Percentiles rank a stretch among this genome's conserved stretches.
phyloP scores from a whole-genome alignment of 768 basidiomycete genomes.

The Kwoniella botswanensis region DNA sequence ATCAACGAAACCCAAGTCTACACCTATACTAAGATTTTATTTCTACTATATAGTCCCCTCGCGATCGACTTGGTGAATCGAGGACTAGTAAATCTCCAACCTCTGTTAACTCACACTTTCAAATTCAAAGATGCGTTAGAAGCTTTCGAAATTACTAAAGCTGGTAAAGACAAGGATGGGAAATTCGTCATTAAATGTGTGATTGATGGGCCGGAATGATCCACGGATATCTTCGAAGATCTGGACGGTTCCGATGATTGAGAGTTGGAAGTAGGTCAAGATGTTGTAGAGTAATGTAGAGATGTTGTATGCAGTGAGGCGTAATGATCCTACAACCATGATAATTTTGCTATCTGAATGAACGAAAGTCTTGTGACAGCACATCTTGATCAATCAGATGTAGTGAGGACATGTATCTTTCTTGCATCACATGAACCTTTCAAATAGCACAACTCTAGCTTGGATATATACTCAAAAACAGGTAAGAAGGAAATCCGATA shows the following conservation, averaged over 20 bases:
- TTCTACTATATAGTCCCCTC: constrained; percentile 66
- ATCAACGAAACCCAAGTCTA: too few relatives aligned
- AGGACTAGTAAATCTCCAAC: constrained; percentile 82
- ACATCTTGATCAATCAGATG: too few relatives aligned
- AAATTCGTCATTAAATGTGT: constrained; percentile 87
- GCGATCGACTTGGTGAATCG: constrained; percentile 81
- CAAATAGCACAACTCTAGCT: too few relatives aligned
- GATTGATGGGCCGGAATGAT: constrained; percentile 64
- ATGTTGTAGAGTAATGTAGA: background rate
- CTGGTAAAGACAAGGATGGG: constrained; percentile 82
- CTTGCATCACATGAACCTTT: too few relatives aligned
- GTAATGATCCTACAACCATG: too few relatives aligned
- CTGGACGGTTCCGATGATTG: background rate
- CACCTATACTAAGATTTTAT: constrained; percentile 28
- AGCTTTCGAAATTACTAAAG: constrained; percentile 81
- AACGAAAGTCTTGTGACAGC: too few relatives aligned
- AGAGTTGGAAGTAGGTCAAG: background rate
- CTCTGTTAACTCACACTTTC: constrained; percentile 86
- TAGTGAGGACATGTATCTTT: too few relatives aligned
- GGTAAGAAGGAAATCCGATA: background rate
- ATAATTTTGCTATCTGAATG: too few relatives aligned
- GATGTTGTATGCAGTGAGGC: too few relatives aligned
- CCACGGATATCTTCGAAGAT: background rate
- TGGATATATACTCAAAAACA: too few relatives aligned
- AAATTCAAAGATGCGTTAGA: constrained; percentile 74